Evolutionary conservation across 1,284 basidiomycete genomes (phyloP), one percentile per base, ranked within the genome.

Genomic region (Cutaneotrichosporon cutaneum): DNA sequence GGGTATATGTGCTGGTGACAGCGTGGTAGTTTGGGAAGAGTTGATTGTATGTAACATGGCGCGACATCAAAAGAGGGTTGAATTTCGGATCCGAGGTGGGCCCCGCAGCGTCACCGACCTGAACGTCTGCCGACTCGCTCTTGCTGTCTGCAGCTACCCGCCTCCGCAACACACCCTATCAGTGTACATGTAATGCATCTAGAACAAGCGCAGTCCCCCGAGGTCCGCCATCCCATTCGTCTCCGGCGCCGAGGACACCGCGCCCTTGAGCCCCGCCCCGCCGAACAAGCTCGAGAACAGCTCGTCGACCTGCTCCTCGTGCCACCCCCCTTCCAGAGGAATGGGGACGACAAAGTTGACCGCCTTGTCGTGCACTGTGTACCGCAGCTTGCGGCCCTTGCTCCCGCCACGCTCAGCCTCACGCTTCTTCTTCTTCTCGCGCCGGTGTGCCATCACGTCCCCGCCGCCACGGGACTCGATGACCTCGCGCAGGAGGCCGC

Each of bases 291-390:
- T 91, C 39, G 86, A 83, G 77, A 97, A 96, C 56, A 96, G 78
- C 75, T 96, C 93, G 74, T 96, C 93, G 62, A 92, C 85, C 81
- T 96, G 93, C 72, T 92, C 90, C 66, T 95, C 92, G 66, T 93
- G 90, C 94, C 94, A 97, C n/a, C 72, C 76, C 24, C 68, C 56
- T 13, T 60, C 68, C 1, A 85, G 81, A 7, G 87, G 85, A 5
- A 94, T 86, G 11, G 94, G 93, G 1, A 93, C 90, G 88, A 94
- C 94, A 74, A 95, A 95, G 75, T 93, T 92, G 74, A 91, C 89
- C 45, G 94, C 81, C 80, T 95, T 96, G 72, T 95, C 91, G 73
- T 96, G 94, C 1, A 91, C 87, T 64, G 94, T 89, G 76, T 92
- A 95, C 64, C 91, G 83, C 62, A 94, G 77, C 76, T 90, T 92